Percentiles rank a stretch among this genome's conserved stretches.
Evolutionary conservation across 2,329 filamentous ascomycete genomes (phyloP).

Genomic region (Coniochaeta sp.): DNA sequence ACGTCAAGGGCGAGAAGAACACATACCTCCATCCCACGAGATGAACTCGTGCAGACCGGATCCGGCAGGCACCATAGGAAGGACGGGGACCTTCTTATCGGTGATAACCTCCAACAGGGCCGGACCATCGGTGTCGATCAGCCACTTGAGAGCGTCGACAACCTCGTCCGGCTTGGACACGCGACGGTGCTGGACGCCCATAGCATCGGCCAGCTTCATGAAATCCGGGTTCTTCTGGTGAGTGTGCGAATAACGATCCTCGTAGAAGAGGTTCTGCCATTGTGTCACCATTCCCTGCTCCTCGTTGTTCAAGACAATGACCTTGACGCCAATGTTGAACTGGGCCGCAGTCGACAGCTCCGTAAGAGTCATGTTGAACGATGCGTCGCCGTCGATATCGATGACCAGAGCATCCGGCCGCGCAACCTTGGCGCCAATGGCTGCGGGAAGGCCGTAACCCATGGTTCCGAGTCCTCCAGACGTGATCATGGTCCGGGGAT

Average conservation of each 20-base stretch:
- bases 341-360: constrained; percentile 89
- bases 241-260: constrained; percentile 86
- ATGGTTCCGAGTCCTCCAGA: constrained; percentile 94
- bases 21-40: constrained; percentile 71
- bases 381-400: constrained; percentile 97
- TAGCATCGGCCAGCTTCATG: constrained; percentile 84
- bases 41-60: constrained; percentile 88
- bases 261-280: constrained; percentile 97
- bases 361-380: constrained; percentile 96
- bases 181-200: constrained; percentile 73
- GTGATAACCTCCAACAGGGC: constrained; percentile 88
- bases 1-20: constrained; percentile 5
- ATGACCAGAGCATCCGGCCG: constrained; percentile 73
- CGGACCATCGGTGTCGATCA: constrained; percentile 84
- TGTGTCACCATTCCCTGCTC: constrained; percentile 99
- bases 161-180: constrained; percentile 71
- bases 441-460: constrained; percentile 90
- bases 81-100: constrained; percentile 87
- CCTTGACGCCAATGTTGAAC: constrained; percentile 94
- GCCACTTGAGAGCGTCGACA: constrained; percentile 73
- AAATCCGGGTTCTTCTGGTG: constrained; percentile 96
- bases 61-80: constrained; percentile 93
- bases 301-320: constrained; percentile 93
- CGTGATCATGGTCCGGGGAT: constrained; percentile 90
- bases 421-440: constrained; percentile 90